These are phyloP conservation scores for Solanum medicagineum DNA, from an alignment of 257 asterid species.

Conservation along the genomic window DNA sequence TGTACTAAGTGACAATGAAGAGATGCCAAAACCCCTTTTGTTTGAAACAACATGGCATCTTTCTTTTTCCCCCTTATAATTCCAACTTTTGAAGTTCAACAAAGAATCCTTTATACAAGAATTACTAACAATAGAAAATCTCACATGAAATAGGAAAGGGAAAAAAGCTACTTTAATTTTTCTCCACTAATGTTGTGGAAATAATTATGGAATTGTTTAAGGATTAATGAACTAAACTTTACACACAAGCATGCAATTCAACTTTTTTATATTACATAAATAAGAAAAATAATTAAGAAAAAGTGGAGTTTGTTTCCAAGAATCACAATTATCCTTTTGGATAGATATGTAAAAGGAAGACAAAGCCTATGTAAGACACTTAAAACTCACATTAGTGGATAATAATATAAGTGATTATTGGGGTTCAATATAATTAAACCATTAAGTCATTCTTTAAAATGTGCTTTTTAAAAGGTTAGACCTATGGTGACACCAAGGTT, in stretches of 20 bases:
- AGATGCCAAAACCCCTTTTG: conserved; percentile 14
- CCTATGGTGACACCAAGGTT: not conserved
- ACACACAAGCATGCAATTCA: conserved; percentile 33
- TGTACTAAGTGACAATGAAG: conserved; percentile 13
- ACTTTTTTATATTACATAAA: conserved; percentile 16
- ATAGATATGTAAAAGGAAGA: conserved; percentile 17
- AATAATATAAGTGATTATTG: not conserved
- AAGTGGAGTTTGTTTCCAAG: not conserved
- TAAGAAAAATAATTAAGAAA: not conserved
- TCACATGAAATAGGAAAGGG: conserved; percentile 2
- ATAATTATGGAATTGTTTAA: conserved; percentile 6
- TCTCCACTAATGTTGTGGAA: conserved; percentile 28
- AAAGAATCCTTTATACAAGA: conserved; percentile 9
- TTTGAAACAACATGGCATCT: conserved; percentile 14
- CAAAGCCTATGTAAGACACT: conserved; percentile 9
- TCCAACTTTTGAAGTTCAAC: not conserved
- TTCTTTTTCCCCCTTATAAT: not conserved
- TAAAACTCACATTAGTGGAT: conserved; percentile 7
- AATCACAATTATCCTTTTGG: conserved; percentile 23
- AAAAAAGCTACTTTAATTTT: conserved; percentile 17
- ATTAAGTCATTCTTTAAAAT: conserved; percentile 15
- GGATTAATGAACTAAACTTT: conserved; percentile 20
- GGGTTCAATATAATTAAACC: conserved; percentile 10
- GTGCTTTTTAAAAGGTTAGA: conserved; percentile 25
- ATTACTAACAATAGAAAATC: conserved; percentile 17